phyloP scores from a whole-genome alignment of 2,329 filamentous ascomycete species.

The Endothia cerciana region DNA sequence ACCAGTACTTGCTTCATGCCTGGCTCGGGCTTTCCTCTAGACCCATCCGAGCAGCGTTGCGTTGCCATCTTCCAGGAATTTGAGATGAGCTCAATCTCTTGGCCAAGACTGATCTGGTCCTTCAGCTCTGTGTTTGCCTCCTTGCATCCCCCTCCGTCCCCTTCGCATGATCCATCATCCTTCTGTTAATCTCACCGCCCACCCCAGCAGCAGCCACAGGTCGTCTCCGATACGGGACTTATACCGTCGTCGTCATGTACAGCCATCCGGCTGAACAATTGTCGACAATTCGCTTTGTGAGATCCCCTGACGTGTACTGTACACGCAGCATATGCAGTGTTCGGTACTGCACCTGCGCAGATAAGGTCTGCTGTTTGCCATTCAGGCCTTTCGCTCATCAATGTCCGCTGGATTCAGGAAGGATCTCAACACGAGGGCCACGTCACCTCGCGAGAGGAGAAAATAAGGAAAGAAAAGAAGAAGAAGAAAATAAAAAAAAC shows the following conservation, averaged over 20 bases:
- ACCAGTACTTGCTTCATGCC: not conserved
- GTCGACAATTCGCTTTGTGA: not conserved
- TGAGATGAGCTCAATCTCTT: constrained; percentile 14
- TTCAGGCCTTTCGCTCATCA: not conserved
- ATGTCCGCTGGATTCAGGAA: not conserved
- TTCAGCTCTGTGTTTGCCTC: not conserved
- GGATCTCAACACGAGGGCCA: constrained; percentile 5
- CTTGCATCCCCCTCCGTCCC: not conserved
- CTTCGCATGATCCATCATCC: constrained; percentile 3
- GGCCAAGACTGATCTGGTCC: not conserved
- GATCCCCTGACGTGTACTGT: constrained; percentile 2
- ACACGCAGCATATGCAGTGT: not conserved
- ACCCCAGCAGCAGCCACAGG: not conserved
- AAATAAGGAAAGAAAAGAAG: not conserved
- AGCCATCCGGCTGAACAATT: not conserved
- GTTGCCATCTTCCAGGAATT: not conserved
- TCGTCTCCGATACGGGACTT: not conserved
- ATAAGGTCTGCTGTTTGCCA: not conserved
- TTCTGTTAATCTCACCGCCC: not conserved
- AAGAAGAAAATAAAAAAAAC: not conserved
- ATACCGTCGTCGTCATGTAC: not conserved
- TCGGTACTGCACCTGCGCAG: not conserved
- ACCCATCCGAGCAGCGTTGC: not conserved
- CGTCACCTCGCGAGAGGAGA: not conserved
- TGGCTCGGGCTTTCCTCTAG: too few relatives aligned